Percentiles rank a stretch among this genome's conserved stretches.
Conservation (phyloP, 352 stramenopile species). For the Pythium dissimile region DNA sequence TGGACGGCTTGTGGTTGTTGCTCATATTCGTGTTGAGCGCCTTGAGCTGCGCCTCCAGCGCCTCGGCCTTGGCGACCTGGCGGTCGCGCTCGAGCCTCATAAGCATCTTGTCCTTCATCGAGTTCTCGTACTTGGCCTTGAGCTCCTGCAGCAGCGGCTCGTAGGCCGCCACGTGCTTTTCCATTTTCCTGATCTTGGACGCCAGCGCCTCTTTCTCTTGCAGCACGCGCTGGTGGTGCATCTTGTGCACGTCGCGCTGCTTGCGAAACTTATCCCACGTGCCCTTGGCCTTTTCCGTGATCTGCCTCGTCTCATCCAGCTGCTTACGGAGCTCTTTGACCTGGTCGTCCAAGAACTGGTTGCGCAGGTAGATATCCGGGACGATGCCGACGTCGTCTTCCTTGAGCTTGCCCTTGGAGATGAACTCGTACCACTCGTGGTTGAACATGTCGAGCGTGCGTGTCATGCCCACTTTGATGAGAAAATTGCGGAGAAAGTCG, state of each 20-base stretch:
- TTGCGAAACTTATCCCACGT: slow-evolving; percentile 96
- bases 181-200: slow-evolving; percentile 89
- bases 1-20: slow-evolving; percentile 23
- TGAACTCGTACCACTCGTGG: slow-evolving; percentile 95
- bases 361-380: slow-evolving; percentile 93
- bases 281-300: slow-evolving; percentile 88
- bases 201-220: slow-evolving; percentile 94
- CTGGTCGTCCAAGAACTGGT: slow-evolving; percentile 90
- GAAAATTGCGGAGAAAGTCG: slow-evolving; percentile 95
- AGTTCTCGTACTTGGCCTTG: slow-evolving; percentile 92
- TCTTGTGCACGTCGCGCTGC: slow-evolving; percentile 93
- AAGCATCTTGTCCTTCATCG: slow-evolving; percentile 98
- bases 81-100: slow-evolving; percentile 93
- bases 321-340: slow-evolving; percentile 81
- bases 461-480: slow-evolving; percentile 91
- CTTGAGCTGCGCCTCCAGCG: slow-evolving; percentile 87
- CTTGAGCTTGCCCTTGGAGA: slow-evolving; percentile 88
- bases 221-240: slow-evolving; percentile 94
- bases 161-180: slow-evolving; percentile 90
- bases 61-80: slow-evolving; percentile 83
- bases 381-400: slow-evolving; percentile 89
- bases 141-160: slow-evolving; percentile 92
- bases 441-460: slow-evolving; percentile 94
- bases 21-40: slow-evolving; percentile 13
- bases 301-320: slow-evolving; percentile 84